These are phyloP conservation scores for Eragrostis nindensis DNA, from an alignment of 176 grass and related monocot genomes.

Conservation along the genomic window DNA sequence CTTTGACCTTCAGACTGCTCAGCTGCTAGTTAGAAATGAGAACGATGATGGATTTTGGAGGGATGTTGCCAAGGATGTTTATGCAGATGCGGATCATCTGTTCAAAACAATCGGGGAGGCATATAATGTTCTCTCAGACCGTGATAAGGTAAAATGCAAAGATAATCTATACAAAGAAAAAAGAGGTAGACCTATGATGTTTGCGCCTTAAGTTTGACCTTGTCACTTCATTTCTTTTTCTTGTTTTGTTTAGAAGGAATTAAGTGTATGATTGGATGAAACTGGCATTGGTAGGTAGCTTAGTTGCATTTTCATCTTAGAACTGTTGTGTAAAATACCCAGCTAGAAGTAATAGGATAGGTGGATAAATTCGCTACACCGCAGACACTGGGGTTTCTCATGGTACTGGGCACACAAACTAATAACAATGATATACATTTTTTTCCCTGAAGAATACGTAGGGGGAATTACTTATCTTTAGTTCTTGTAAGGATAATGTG, in stretches of 20 bases:
- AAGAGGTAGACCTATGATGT: conserved; percentile 13
- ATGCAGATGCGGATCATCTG: conserved; percentile 86
- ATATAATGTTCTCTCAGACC: conserved; percentile 93
- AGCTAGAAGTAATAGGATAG: conserved; percentile 16
- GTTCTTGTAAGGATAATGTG: not conserved
- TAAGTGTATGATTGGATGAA: not conserved
- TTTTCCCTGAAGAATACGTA: not conserved
- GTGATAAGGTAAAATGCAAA: conserved; percentile 65
- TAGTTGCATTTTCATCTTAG: no score
- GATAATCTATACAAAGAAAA: conserved; percentile 1
- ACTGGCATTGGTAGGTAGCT: conserved; percentile 23
- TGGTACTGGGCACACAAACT: not conserved
- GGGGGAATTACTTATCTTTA: not conserved
- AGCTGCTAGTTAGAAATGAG: conserved; percentile 80
- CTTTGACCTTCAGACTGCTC: conserved; percentile 61
- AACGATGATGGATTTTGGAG: conserved; percentile 85
- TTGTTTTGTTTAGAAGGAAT: not conserved
- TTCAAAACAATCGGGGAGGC: conserved; percentile 97
- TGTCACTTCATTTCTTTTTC: not conserved
- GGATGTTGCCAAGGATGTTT: conserved; percentile 77
- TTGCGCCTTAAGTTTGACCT: conserved; percentile 14
- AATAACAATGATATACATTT: not conserved
- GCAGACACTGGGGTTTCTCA: not conserved
- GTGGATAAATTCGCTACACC: not conserved
- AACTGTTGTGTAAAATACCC: conserved; percentile 17